Evolutionary conservation across 2,329 filamentous ascomycete species (phyloP).

Genomic region (Didymella pinodella): DNA sequence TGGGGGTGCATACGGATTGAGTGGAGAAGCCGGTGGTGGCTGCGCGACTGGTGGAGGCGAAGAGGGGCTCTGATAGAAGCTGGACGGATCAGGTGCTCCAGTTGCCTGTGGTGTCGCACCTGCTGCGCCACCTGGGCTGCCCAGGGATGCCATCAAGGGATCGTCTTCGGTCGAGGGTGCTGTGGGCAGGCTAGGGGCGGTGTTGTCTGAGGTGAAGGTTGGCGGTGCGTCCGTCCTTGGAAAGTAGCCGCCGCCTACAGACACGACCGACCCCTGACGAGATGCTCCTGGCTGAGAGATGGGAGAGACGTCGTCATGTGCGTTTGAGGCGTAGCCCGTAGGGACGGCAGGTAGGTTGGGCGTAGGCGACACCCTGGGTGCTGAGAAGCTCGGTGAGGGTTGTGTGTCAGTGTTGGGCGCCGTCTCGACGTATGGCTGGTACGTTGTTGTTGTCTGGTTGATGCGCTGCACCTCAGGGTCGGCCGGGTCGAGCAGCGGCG

Average conservation of each 20-base stretch:
- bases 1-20: slow-evolving; percentile 35
- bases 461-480: slow-evolving; percentile 71
- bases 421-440: slow-evolving; percentile 66
- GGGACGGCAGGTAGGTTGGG: slow-evolving; percentile 42
- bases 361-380: slow-evolving; percentile 58
- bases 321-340: slow-evolving; percentile 39
- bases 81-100: slow-evolving; percentile 35
- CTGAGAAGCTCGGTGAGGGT: slow-evolving; percentile 51
- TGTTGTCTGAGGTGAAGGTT: slow-evolving; percentile 53
- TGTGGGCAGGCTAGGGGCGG: slow-evolving; percentile 48
- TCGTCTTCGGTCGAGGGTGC: slow-evolving; percentile 45
- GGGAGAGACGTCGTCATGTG: slow-evolving; percentile 63
- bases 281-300: slow-evolving; percentile 56
- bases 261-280: slow-evolving; percentile 57
- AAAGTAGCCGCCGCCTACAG: slow-evolving; percentile 65
- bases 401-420: slow-evolving; percentile 64
- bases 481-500: slow-evolving; percentile 64
- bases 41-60: slow-evolving; percentile 47
- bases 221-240: slow-evolving; percentile 58
- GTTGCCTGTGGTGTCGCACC: slow-evolving; percentile 30
- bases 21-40: slow-evolving; percentile 28
- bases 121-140: not conserved
- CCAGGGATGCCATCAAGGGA: slow-evolving; percentile 27
- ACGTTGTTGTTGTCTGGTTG: slow-evolving; percentile 42
- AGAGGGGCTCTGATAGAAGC: slow-evolving; percentile 49